phyloP scores from a whole-genome alignment of 257 asterid species.

The Solanum ossicruentum region DNA sequence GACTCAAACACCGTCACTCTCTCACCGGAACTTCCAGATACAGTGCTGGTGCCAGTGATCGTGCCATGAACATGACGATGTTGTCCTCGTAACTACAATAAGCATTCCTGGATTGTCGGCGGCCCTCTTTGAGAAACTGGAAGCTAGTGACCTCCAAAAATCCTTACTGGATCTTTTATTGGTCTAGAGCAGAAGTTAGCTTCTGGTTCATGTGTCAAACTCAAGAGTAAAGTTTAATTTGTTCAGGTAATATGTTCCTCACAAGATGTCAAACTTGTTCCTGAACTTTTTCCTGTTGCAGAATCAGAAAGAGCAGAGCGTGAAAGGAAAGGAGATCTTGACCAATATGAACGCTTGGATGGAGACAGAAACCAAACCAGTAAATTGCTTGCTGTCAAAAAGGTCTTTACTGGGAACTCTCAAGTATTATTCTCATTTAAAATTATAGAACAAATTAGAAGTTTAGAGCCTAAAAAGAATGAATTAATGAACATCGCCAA shows the following conservation, averaged over 20 bases:
- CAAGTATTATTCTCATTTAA: background rate
- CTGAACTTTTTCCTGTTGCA: slow-evolving; percentile 13
- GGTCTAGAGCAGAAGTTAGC: background rate
- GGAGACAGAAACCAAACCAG: slow-evolving; percentile 84
- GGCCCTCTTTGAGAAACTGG: background rate
- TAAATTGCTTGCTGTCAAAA: slow-evolving; percentile 77
- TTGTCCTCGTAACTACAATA: background rate
- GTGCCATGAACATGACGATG: background rate
- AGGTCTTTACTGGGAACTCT: slow-evolving; percentile 28
- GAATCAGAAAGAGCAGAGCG: slow-evolving; percentile 93
- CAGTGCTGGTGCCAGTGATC: background rate
- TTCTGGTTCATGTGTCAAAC: background rate
- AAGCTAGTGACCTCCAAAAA: background rate
- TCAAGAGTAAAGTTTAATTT: background rate
- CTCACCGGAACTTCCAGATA: background rate
- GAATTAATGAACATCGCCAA: slow-evolving; percentile 6
- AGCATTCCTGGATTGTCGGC: background rate
- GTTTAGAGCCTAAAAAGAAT: background rate
- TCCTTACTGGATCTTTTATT: background rate
- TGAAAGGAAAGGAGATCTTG: slow-evolving; percentile 97
- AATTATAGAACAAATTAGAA: background rate
- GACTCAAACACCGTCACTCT: background rate
- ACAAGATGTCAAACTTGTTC: background rate
- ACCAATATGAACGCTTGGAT: slow-evolving; percentile 85
- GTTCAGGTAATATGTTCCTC: background rate